phyloP scores from a whole-genome alignment of 1,139 yeast genomes.

The Protomyces arabidopsidicola region DNA sequence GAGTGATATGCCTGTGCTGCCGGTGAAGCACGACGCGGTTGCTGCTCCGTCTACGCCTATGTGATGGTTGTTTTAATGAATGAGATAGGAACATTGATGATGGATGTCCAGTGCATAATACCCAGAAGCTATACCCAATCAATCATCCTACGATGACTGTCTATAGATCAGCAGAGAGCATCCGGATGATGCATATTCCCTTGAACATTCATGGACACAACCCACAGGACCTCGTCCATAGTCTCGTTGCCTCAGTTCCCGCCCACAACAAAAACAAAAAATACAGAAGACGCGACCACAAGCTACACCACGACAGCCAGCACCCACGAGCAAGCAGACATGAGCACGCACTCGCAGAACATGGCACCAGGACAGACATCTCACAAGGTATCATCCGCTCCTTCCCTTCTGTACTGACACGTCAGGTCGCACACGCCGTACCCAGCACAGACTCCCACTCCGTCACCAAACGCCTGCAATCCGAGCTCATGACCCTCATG shows the following conservation, averaged over 20 bases:
- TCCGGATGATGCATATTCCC: no score
- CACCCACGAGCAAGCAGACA: background rate
- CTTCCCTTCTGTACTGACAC: background rate
- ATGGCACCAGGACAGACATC: conserved; percentile 1
- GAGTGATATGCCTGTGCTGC: background rate
- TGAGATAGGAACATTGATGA: background rate
- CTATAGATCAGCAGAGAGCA: no score
- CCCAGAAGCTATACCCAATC: no score
- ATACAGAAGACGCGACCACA: background rate
- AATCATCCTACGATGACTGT: no score
- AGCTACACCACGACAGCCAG: background rate
- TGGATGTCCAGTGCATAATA: no score
- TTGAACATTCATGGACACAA: no score
- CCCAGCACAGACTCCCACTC: conserved; percentile 12
- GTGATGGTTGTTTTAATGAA: background rate
- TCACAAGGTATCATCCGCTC: background rate
- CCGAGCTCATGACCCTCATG: conserved; percentile 34
- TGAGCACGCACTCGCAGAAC: background rate
- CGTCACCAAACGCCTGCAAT: conserved; percentile 25
- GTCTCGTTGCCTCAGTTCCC: no score
- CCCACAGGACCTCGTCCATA: no score
- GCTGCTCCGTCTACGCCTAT: background rate
- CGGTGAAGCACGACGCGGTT: background rate
- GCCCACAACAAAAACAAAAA: background rate
- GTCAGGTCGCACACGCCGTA: background rate